Conservation (phyloP, 1,284 basidiomycete genomes). For the Trichosporon inkin region DNA sequence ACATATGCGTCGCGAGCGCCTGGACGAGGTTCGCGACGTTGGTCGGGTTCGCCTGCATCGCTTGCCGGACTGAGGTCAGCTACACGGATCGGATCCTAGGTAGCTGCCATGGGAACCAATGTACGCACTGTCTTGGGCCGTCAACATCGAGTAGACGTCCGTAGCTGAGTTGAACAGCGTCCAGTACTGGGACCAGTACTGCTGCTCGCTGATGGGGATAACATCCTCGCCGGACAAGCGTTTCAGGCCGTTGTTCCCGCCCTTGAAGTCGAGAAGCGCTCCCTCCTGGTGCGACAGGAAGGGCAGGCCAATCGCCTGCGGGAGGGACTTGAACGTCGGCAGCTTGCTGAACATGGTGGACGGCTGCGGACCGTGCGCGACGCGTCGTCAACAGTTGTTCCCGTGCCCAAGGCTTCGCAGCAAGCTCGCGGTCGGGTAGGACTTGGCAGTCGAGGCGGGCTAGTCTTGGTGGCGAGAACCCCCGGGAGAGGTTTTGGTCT, state of each 20-base stretch:
- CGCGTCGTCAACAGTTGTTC: not conserved
- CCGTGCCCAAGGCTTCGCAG: not conserved
- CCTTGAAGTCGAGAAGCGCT: constrained; percentile 80
- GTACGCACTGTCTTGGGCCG: constrained; percentile 72
- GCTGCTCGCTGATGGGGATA: constrained; percentile 63
- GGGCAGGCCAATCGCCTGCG: constrained; percentile 49
- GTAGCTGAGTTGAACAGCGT: constrained; percentile 77
- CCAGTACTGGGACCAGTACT: constrained; percentile 83
- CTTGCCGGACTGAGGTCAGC: constrained; percentile 62
- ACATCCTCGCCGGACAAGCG: constrained; percentile 66
- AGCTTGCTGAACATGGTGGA: constrained; percentile 37
- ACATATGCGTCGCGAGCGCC: constrained; percentile 68
- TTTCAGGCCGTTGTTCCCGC: constrained; percentile 69
- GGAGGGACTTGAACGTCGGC: constrained; percentile 45
- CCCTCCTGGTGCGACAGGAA: constrained; percentile 62
- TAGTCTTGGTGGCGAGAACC: not conserved
- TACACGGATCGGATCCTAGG: not conserved
- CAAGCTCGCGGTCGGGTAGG: too few species aligned
- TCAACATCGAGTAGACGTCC: constrained; percentile 81
- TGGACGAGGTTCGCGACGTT: constrained; percentile 78
- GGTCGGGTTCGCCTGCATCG: constrained; percentile 71
- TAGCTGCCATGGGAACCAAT: too few species aligned
- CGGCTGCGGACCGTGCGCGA: not conserved
- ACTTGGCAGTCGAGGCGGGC: not conserved
- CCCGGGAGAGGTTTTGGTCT: not conserved